Conservation (phyloP, 2,329 filamentous ascomycete genomes). For the Calonectria pseudoturangicola region DNA sequence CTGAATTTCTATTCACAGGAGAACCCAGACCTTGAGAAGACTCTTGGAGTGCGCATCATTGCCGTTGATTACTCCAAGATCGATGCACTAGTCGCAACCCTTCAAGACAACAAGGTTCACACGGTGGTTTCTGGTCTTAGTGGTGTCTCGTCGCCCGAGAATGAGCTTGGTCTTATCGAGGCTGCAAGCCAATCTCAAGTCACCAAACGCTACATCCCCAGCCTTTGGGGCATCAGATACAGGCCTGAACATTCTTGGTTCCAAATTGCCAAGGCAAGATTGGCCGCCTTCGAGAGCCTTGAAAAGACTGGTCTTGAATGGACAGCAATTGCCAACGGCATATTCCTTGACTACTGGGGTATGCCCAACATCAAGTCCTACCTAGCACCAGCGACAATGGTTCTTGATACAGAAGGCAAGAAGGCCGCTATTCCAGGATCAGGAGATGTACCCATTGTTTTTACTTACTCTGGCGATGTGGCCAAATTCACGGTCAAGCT, state of each 20-base stretch:
- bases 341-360: conserved; percentile 24
- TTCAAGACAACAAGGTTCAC: conserved; percentile 1
- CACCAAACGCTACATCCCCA: conserved; percentile 16
- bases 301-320: conserved; percentile 16
- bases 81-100: not conserved
- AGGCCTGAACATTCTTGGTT: conserved; percentile 4
- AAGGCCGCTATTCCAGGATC: not conserved
- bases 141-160: not conserved
- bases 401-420: not conserved
- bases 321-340: not conserved
- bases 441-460: not conserved
- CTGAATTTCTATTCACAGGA: not conserved
- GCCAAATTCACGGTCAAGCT: conserved; percentile 11
- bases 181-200: not conserved
- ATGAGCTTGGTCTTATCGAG: not conserved
- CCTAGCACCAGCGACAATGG: not conserved
- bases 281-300: not conserved
- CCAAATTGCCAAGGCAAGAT: not conserved
- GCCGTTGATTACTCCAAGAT: not conserved
- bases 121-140: not conserved
- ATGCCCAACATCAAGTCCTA: conserved; percentile 17
- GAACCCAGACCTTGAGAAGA: conserved; percentile 10
- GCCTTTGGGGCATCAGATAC: conserved; percentile 11
- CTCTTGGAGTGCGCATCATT: not conserved
- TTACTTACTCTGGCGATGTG: conserved; percentile 6